These are phyloP conservation scores for Leptographium procerum DNA, from an alignment of 2,329 filamentous ascomycete genomes.

Conservation along the genomic window DNA sequence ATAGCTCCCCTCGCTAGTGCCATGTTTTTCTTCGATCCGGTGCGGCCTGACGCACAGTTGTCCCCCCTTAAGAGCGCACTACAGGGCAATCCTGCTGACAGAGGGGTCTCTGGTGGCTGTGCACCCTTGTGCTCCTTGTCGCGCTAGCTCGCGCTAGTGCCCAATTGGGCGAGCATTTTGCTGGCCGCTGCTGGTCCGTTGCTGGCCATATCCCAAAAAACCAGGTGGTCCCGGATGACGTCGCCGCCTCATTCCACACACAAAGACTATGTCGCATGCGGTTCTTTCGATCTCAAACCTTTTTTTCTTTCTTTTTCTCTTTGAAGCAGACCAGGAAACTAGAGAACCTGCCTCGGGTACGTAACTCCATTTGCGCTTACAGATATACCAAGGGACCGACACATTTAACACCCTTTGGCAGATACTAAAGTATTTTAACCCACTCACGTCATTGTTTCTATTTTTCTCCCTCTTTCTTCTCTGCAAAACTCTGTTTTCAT, in stretches of 20 bases:
- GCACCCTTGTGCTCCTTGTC: not conserved
- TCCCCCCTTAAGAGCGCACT: not conserved
- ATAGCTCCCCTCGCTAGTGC: not conserved
- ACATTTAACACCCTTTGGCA: not conserved
- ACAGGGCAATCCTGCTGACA: not conserved
- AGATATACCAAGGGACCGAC: not conserved
- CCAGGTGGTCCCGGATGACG: slow-evolving; percentile 3
- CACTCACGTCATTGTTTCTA: not conserved
- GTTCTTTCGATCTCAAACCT: not conserved
- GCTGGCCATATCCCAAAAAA: not conserved
- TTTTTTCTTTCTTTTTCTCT: not conserved
- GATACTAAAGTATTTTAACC: not conserved
- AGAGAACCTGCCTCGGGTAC: not conserved
- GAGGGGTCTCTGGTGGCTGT: slow-evolving; percentile 1
- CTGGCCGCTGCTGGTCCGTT: no score
- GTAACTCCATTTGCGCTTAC: not conserved
- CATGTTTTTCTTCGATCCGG: not conserved
- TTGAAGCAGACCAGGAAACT: no score
- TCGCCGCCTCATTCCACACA: slow-evolving; percentile 3
- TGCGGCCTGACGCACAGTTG: not conserved
- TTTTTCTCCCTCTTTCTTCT: not conserved
- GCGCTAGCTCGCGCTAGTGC: not conserved
- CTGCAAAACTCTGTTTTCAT: not conserved
- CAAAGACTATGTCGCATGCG: not conserved
- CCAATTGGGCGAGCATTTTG: not conserved